Evolutionary conservation across 305 asterid genomes (phyloP).

Genomic region (Fraxinus nigra): DNA sequence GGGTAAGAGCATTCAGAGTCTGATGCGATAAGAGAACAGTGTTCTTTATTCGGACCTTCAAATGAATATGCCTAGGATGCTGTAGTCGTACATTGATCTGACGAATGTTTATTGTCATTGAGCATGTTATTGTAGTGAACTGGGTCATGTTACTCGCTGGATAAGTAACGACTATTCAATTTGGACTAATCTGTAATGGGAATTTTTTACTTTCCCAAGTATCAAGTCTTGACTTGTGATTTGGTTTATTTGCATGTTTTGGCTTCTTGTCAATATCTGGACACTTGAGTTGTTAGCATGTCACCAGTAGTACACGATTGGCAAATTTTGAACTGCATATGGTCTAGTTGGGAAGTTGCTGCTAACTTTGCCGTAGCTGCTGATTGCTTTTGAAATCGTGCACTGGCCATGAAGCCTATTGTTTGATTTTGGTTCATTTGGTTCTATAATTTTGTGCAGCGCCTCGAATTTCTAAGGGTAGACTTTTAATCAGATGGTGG

Average conservation of each 20-base stretch:
- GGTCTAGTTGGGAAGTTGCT: neutral
- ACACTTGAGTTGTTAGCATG: neutral
- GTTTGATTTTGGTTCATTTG: neutral
- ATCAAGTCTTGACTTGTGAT: neutral
- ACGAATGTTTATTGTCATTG: neutral
- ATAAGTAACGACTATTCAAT: neutral
- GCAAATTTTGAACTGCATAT: neutral
- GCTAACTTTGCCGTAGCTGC: neutral
- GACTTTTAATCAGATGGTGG: neutral
- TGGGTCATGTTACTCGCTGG: neutral
- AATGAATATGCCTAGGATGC: constrained; percentile 4
- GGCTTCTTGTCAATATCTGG: neutral
- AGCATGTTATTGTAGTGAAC: neutral
- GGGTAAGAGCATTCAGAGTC: constrained; percentile 20
- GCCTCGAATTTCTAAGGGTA: neutral
- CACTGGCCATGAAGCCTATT: neutral
- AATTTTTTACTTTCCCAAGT: neutral
- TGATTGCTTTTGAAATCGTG: neutral
- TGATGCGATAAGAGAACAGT: constrained; percentile 26
- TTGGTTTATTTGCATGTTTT: neutral
- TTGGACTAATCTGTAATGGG: neutral
- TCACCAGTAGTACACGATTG: neutral
- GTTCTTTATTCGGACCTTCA: constrained; percentile 13
- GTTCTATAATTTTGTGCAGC: neutral
- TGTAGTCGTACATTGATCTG: constrained; percentile 25